Base-by-base conservation (phyloP, 176 grass and related monocot genomes). In the Hsuehochloa calcarea region DNA sequence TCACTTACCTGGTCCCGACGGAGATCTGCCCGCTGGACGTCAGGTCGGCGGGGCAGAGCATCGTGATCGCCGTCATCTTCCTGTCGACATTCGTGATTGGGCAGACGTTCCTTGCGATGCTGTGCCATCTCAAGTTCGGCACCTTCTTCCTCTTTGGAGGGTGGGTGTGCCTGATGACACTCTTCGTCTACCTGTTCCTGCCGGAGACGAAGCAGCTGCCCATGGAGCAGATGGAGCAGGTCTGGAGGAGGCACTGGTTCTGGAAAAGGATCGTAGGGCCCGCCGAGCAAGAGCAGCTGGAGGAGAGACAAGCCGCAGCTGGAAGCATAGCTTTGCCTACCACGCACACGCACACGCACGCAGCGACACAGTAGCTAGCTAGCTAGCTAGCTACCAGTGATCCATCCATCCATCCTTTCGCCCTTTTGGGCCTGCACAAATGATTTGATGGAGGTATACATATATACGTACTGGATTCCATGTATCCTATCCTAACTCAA, bases 171-270 rank as follows among this genome's bases (percentile, higher is more conserved):
- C 22, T 82, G 40, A 96, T 96, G 94, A 96, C 94, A 9, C 10
- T 90, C 38, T 90, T 96, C 12, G 84, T 93, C 0, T 96, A 90
- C 62, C 80, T 93, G 34, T 86, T 96, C 84, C 84, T 96, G 76
- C 89, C 91, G 19, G 94, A 96, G 89, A 96, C 94, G 0, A 96
- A 93, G 91, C 73, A 90, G 56, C 74, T 93, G 54, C 87, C 94
- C 15, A 82, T 96, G 89, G 94, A 96, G 89, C 91, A 93, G 75
- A 96, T 96, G 94, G 94, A 96, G 10, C 94, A 96, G 77, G 73
- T 96, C 10, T 96, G 94, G 94, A 91, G 84, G 78, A 68, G 14
- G 40, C 94, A 96, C 26, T 87, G 91, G 87, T 96, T 96, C 46
- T 93, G 94, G 94, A 93, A 86, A 52, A 90, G 74, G 78, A 86